These are phyloP conservation scores for Blastomyces percursus DNA, from an alignment of 2,329 filamentous ascomycete species.

Conservation along the genomic window DNA sequence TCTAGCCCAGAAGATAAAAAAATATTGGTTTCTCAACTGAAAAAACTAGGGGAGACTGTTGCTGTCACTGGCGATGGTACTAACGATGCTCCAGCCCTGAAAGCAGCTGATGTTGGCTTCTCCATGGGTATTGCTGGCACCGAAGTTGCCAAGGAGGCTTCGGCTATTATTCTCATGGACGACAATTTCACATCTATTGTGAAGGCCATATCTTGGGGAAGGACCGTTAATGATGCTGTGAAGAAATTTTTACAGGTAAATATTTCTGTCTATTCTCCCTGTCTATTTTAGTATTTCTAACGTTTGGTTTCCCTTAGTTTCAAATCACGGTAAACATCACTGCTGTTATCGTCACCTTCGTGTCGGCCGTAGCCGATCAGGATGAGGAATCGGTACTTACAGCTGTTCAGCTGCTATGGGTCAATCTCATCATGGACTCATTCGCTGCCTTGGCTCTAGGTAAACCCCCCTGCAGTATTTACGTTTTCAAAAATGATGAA, in stretches of 20 bases:
- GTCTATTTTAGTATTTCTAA: background rate
- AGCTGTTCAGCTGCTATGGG: slow-evolving; percentile 87
- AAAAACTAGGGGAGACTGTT: slow-evolving; percentile 51
- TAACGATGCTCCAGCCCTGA: slow-evolving; percentile 55
- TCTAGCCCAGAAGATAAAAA: slow-evolving; percentile 58
- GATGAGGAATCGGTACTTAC: slow-evolving; percentile 66
- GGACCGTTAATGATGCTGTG: slow-evolving; percentile 57
- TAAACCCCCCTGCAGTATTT: slow-evolving; percentile 1
- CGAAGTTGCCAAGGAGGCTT: slow-evolving; percentile 57
- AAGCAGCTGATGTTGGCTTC: slow-evolving; percentile 56
- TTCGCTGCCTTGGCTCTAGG: slow-evolving; percentile 71
- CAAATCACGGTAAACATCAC: slow-evolving; percentile 79
- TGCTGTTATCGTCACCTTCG: slow-evolving; percentile 79
- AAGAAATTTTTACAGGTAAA: slow-evolving; percentile 47
- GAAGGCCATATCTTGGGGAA: slow-evolving; percentile 56
- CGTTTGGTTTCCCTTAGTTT: slow-evolving; percentile 29
- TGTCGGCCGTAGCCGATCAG: slow-evolving; percentile 67
- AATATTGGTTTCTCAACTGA: slow-evolving; percentile 50
- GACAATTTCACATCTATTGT: slow-evolving; percentile 57
- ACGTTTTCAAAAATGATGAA: background rate
- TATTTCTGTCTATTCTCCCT: background rate
- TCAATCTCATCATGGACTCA: slow-evolving; percentile 96
- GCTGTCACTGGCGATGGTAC: slow-evolving; percentile 56
- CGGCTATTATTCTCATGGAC: slow-evolving; percentile 55
- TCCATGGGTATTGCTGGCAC: slow-evolving; percentile 59